phyloP scores from a whole-genome alignment of 352 stramenopile genomes.

The Globisporangium lucens region DNA sequence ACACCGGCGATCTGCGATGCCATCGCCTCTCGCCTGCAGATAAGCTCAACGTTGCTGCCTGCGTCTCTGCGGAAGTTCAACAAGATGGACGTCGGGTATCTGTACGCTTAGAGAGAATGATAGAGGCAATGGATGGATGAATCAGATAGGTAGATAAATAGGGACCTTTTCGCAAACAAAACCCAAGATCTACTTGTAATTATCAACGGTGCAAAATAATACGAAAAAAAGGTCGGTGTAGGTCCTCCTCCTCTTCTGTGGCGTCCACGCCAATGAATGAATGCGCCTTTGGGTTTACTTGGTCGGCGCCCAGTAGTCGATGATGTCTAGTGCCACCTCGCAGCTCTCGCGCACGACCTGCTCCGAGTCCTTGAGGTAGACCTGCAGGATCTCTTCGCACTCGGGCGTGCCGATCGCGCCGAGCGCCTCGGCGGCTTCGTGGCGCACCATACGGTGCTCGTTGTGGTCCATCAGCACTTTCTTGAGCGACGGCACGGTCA shows the following conservation, averaged over 20 bases:
- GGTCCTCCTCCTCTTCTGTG: neutral
- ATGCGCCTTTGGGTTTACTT: constrained; percentile 26
- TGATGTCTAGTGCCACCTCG: constrained; percentile 95
- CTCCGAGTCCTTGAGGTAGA: constrained; percentile 68
- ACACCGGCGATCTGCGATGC: constrained; percentile 26
- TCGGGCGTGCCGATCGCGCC: constrained; percentile 93
- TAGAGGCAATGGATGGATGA: no score
- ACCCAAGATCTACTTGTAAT: constrained; percentile 1
- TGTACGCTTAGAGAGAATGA: constrained; percentile 31
- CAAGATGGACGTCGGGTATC: constrained; percentile 52
- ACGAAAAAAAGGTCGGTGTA: constrained; percentile 1
- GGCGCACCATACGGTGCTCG: constrained; percentile 97
- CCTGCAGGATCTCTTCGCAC: constrained; percentile 87
- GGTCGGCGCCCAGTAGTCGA: constrained; percentile 92
- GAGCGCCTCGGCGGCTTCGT: constrained; percentile 96
- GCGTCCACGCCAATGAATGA: neutral
- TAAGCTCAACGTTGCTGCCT: constrained; percentile 47
- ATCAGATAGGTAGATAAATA: neutral
- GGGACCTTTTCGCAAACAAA: neutral
- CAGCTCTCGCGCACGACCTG: constrained; percentile 95
- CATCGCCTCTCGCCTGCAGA: constrained; percentile 34
- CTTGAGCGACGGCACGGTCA: constrained; percentile 86
- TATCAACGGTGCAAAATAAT: constrained; percentile 9
- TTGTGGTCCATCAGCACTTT: constrained; percentile 82
- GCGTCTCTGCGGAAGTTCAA: constrained; percentile 52